Evolutionary conservation across 2,329 filamentous ascomycete genomes (phyloP), one percentile per base, ranked within the genome.

Genomic region (Fusarium sambucinum): DNA sequence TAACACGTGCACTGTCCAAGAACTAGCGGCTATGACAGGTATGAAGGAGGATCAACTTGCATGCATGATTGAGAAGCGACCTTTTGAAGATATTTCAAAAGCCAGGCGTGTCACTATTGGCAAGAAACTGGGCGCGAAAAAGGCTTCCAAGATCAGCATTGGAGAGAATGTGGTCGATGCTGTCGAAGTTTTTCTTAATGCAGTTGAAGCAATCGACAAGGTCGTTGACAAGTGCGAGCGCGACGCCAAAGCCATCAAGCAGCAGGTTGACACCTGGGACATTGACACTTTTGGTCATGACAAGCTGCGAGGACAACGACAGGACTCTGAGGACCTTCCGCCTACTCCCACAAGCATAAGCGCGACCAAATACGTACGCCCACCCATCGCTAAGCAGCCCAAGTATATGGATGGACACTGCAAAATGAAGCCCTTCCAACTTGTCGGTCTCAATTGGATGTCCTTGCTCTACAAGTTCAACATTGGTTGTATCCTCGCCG

Each of bases 391-490:
- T 3, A 66, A 85, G 33, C 92, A 98, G 77, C 96, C 96, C 1
- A 80, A 84, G 6, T 86, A 90, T 53, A 96, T 99, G 92, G 87
- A 88, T 30, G 85, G 90, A 1, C 87, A 92, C 55, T 87, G 95
- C 57, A 83, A 86, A 38, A 89, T 99, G 83, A 97, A 98, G 76
- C 90, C 96, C 35, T 98, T 97, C 75, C 96, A 99, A 77, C 82
- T 98, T 21, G 93, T 97, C 30, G 96, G 96, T 6, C 86, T 99
- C 52, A 98, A 98, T 76, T 99, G 96, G 96, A 86, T 99, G 75
- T 89, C 90, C 56, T 81, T 98, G 45, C 85, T 99, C 16, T 97
- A 93, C 80, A 85, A 90, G 53, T 89, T 92, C 59, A 85, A 89
- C 29, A 86, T 96, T 52, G 95, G 93, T 45, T 95, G 94, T 66